Conservation (phyloP, 129 eudicot genomes). For the Erigeron canadensis region DNA sequence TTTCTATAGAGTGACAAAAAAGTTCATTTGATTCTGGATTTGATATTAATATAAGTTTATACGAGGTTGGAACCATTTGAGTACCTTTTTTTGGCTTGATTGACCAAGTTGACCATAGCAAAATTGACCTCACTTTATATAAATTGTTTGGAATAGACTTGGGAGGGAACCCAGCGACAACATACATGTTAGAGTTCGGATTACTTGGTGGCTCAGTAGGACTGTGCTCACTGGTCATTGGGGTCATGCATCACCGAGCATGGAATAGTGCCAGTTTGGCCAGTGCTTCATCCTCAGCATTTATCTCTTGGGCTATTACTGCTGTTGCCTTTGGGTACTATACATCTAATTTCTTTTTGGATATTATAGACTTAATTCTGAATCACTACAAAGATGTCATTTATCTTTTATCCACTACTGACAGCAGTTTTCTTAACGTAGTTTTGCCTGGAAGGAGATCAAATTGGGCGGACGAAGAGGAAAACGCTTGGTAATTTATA, state of each 20-base stretch:
- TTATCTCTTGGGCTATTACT: constrained; percentile 64
- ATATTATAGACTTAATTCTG: background rate
- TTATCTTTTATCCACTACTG: background rate
- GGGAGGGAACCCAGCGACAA: constrained; percentile 86
- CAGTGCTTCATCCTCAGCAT: constrained; percentile 58
- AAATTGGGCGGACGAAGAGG: constrained; percentile 77
- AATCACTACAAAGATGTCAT: no score
- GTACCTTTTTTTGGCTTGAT: no score
- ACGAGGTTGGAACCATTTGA: no score
- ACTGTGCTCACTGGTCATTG: constrained; percentile 48
- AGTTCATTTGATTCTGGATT: no score
- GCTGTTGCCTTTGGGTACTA: constrained; percentile 71
- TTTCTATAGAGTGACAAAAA: no score
- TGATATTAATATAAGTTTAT: no score
- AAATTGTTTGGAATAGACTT: constrained; percentile 40
- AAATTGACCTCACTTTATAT: background rate
- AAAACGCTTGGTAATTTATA: constrained; percentile 52
- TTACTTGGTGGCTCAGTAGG: constrained; percentile 74
- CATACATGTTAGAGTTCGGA: constrained; percentile 59
- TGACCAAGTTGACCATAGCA: no score
- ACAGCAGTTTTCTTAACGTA: constrained; percentile 14
- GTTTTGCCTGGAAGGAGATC: constrained; percentile 85
- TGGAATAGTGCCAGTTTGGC: constrained; percentile 65
- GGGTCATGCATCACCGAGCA: constrained; percentile 56
- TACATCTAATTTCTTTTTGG: background rate